Percentiles rank a stretch among this genome's conserved stretches.
These are phyloP conservation scores for Chaetomiaceae sp. DNA, from an alignment of 2,329 filamentous ascomycete genomes.

Conservation along the genomic window DNA sequence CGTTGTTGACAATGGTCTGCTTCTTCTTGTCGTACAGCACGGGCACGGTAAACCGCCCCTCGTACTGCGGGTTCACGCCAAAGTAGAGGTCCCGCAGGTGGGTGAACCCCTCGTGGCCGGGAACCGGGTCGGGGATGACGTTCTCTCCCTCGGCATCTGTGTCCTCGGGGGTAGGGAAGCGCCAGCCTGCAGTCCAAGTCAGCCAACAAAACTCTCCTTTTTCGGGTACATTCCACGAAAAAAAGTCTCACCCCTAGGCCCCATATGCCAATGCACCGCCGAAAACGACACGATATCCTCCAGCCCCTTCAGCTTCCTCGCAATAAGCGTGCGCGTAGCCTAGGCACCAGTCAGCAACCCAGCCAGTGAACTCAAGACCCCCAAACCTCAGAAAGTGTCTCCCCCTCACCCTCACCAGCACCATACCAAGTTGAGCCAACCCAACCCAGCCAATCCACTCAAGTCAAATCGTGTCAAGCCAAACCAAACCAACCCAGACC, in stretches of 20 bases:
- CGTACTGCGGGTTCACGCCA: constrained; percentile 63
- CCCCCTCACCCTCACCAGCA: too few species aligned
- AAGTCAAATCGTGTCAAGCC: too few species aligned
- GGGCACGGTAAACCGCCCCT: constrained; percentile 80
- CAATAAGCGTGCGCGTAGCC: constrained; percentile 81
- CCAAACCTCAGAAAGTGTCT: too few species aligned
- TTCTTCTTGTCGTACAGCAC: constrained; percentile 76
- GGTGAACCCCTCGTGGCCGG: constrained; percentile 63
- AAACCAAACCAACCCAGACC: too few species aligned
- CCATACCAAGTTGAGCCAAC: too few species aligned
- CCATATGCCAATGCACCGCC: constrained; percentile 90
- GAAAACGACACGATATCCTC: constrained; percentile 77
- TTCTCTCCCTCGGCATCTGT: constrained; percentile 52
- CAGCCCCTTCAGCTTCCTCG: constrained; percentile 83
- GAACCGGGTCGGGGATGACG: constrained; percentile 62
- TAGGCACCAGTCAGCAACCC: constrained; percentile 2
- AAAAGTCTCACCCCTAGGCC: constrained; percentile 41
- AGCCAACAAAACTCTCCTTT: neutral
- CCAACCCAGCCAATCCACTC: too few species aligned
- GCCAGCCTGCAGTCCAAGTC: constrained; percentile 59
- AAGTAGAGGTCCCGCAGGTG: constrained; percentile 79
- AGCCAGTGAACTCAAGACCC: too few species aligned
- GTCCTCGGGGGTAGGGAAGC: constrained; percentile 65
- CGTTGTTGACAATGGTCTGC: constrained; percentile 80
- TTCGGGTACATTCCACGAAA: too few species aligned